These are phyloP conservation scores for Camelina sativa DNA, from an alignment of 345 rosid species.

Conservation along the genomic window DNA sequence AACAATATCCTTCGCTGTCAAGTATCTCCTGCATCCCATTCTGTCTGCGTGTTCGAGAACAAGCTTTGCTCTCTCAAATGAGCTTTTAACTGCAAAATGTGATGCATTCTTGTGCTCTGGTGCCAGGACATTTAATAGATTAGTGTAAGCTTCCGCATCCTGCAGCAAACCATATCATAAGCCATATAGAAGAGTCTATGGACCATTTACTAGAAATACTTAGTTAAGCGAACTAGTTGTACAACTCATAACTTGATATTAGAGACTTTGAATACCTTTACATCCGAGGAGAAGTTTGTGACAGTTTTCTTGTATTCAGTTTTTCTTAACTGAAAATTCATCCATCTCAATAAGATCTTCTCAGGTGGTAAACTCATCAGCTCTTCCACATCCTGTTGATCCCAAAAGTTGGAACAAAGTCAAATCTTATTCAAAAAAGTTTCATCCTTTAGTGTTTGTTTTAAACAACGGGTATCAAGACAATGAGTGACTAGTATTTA, in stretches of 20 bases:
- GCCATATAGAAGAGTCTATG: neutral
- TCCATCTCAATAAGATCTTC: constrained; percentile 94
- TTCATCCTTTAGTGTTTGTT: neutral
- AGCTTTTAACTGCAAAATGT: constrained; percentile 55
- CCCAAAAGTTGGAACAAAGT: constrained; percentile 21
- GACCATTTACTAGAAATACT: neutral
- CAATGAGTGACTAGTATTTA: constrained; percentile 30
- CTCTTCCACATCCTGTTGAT: constrained; percentile 92
- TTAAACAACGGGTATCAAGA: neutral
- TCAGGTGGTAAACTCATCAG: constrained; percentile 98
- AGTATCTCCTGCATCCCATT: constrained; percentile 98
- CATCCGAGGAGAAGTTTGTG: constrained; percentile 93
- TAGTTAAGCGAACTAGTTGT: constrained; percentile 3
- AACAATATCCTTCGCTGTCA: constrained; percentile 91
- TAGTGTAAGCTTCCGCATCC: constrained; percentile 99
- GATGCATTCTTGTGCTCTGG: constrained; percentile 82
- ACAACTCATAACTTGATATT: constrained; percentile 19
- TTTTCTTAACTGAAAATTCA: constrained; percentile 94
- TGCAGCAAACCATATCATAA: constrained; percentile 47
- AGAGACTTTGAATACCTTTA: constrained; percentile 59
- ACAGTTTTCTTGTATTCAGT: constrained; percentile 72
- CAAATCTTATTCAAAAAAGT: neutral
- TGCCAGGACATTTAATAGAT: constrained; percentile 88
- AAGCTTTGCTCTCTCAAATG: constrained; percentile 73
- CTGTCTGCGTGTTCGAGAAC: constrained; percentile 97